Conservation (phyloP, 208 protist species). For the Trypanosoma caninum region DNA sequence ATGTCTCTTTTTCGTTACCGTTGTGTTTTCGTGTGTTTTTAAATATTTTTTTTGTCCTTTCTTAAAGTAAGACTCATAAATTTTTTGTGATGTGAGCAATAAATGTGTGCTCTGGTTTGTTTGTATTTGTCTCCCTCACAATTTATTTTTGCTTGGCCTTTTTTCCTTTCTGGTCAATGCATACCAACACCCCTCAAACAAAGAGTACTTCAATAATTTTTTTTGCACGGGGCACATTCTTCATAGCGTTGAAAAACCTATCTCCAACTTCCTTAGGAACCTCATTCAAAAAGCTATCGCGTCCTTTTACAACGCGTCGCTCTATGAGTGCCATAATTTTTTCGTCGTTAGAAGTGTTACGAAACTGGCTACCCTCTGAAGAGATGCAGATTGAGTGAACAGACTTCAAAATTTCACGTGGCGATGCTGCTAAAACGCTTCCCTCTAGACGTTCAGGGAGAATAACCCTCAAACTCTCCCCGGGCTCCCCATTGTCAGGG, state of each 20-base stretch:
- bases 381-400: slow-evolving; percentile 25
- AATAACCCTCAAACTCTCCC: slow-evolving; percentile 28
- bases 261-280: slow-evolving; percentile 22
- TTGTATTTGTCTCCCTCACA: too few species aligned
- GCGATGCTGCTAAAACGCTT: slow-evolving; percentile 23
- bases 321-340: slow-evolving; percentile 32
- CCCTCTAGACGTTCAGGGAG: slow-evolving; percentile 45
- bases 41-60: too few species aligned
- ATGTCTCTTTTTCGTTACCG: too few species aligned
- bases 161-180: not conserved
- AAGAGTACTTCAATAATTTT: slow-evolving; percentile 27
- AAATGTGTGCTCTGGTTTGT: too few species aligned
- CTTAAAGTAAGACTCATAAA: too few species aligned
- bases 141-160: not conserved
- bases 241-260: slow-evolving; percentile 17
- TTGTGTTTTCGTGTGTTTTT: not conserved
- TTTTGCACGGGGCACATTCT: slow-evolving; percentile 25
- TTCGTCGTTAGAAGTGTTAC: slow-evolving; percentile 44
- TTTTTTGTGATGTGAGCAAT: too few species aligned
- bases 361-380: slow-evolving; percentile 28
- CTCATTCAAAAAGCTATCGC: slow-evolving; percentile 23
- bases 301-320: slow-evolving; percentile 28
- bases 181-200: not conserved
- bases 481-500: slow-evolving; percentile 24
- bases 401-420: slow-evolving; percentile 30